Evolutionary conservation across 495 filamentous ascomycete genomes (phyloP), one percentile per base, ranked within the genome.

Genomic region (Penicillium canariense): DNA sequence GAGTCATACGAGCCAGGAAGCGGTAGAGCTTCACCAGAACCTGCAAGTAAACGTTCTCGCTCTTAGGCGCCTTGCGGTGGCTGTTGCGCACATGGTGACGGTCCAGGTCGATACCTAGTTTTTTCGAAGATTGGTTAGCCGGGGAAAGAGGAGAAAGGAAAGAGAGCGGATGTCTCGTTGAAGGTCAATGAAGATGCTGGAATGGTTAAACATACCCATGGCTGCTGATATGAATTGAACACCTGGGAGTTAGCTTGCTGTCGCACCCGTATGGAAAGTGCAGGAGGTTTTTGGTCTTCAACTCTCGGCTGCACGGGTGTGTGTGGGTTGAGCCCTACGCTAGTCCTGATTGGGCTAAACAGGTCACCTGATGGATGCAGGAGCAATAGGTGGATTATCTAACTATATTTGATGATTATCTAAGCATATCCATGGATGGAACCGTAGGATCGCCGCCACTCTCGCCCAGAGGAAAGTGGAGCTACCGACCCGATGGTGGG

Each of bases 11-110:
- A 66, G 91, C 87, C 67, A 98, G 80, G 87, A 98, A 98, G 78
- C 88, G 87, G 85, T 97, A 98, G 25, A 98, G 89, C 86, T 97
- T 97, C 78, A 97, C 91, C 70, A 97, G 81, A 61, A 98, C 87
- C 83, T 91, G 90, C 68, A 97, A 81, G 79, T 97, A 97, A 62
- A 91, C 90, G 81, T 98, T 97, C 77, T 96, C 90, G 79, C 87
- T 94, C 82, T 97, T 96, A 59, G 94, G 88, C 56, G 93, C 93
- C 85, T 89, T 91, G 78, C 91, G 88, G 79, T 94, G 91, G 69
- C 81, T 89, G 80, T 72, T 81, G 72, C 87, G 85, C 78, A 88
- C 87, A 82, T 95, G 91, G 81, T 95, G 90, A 68, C 72, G 74
- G 78, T 88, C 79, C 65, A 87, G 75, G 73, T 85, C 83, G 79